phyloP scores from a whole-genome alignment of 78 protist species.

The Polysphondylium violaceum region DNA sequence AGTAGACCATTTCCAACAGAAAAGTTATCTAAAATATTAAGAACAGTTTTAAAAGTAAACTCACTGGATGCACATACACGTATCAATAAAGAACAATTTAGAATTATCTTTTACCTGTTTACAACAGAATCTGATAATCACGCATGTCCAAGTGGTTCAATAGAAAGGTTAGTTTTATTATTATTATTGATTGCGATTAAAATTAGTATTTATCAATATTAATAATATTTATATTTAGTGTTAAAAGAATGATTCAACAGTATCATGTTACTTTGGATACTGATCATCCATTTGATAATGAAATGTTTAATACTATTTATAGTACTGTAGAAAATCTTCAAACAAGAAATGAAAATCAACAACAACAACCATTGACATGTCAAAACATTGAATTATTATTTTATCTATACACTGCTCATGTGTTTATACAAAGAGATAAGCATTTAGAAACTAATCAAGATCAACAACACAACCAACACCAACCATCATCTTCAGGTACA shows the following conservation, averaged over 20 bases:
- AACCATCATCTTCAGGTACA: too few species aligned
- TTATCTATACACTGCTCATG: constrained; percentile 20
- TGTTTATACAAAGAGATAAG: neutral
- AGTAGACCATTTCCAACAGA: constrained; percentile 41
- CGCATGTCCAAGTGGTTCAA: constrained; percentile 30
- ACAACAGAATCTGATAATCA: constrained; percentile 2
- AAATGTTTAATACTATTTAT: constrained; percentile 11
- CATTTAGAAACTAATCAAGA: neutral
- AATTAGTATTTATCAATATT: neutral
- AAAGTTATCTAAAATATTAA: constrained; percentile 9
- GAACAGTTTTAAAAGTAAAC: neutral
- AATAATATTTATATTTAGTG: neutral
- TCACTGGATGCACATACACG: neutral
- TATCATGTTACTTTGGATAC: constrained; percentile 27
- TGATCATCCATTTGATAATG: constrained; percentile 1
- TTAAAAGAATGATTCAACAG: constrained; percentile 37
- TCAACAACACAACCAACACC: neutral
- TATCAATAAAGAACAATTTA: constrained; percentile 6
- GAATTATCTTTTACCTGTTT: constrained; percentile 23
- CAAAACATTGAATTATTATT: constrained; percentile 33
- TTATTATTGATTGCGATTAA: neutral
- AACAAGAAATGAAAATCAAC: neutral
- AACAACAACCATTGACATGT: constrained; percentile 11
- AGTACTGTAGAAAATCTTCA: neutral
- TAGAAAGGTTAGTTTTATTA: constrained; percentile 9